phyloP scores from a whole-genome alignment of 805 yeast genomes.

The Lipomyces lipofer region DNA sequence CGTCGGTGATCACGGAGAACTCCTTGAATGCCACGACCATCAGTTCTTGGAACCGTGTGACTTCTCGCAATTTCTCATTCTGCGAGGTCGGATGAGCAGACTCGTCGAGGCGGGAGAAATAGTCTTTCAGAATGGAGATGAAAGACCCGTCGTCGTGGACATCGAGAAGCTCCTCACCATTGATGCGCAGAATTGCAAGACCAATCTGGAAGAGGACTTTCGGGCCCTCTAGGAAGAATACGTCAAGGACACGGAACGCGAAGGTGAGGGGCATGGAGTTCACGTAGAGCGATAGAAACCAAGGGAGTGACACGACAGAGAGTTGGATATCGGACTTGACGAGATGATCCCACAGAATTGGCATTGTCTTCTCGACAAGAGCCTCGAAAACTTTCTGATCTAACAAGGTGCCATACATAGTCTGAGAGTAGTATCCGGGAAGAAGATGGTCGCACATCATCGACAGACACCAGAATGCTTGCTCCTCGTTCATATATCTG shows the following conservation, averaged over 20 bases:
- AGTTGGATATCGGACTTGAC: conserved; percentile 79
- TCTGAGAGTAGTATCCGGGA: conserved; percentile 94
- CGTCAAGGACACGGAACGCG: conserved; percentile 89
- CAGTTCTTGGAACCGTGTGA: conserved; percentile 85
- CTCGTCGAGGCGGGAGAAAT: conserved; percentile 68
- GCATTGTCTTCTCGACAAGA: conserved; percentile 85
- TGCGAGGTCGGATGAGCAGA: conserved; percentile 73
- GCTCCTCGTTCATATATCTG: conserved; percentile 83
- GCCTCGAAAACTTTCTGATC: conserved; percentile 94
- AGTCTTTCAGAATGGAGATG: conserved; percentile 78
- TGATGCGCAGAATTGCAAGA: conserved; percentile 81
- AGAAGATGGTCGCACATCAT: conserved; percentile 78
- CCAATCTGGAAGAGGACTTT: conserved; percentile 89
- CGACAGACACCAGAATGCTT: conserved; percentile 90
- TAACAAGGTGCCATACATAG: conserved; percentile 94
- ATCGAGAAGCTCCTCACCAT: conserved; percentile 77
- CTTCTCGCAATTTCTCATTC: conserved; percentile 60
- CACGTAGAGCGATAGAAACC: conserved; percentile 89
- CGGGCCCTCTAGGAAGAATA: conserved; percentile 86
- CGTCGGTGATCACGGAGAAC: conserved; percentile 77
- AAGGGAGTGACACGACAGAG: conserved; percentile 89
- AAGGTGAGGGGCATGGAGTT: conserved; percentile 93
- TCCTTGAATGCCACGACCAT: conserved; percentile 91
- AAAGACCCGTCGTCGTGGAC: conserved; percentile 92
- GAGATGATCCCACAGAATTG: conserved; percentile 82